Conservation (phyloP, 495 filamentous ascomycete species). For the Neurospora tetrasperma region DNA sequence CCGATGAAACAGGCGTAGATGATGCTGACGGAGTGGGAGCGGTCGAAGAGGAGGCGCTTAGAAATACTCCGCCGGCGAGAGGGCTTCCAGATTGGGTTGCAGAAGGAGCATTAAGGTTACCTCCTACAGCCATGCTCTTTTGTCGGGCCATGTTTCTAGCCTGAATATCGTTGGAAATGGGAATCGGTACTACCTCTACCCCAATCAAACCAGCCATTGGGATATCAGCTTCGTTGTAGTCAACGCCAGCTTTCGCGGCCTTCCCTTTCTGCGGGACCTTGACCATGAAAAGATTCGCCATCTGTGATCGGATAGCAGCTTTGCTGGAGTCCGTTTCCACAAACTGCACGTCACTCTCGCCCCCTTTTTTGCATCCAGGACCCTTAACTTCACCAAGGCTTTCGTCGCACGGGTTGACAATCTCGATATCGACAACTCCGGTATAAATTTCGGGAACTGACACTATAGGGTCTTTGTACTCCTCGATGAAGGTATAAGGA, state of each 20-base stretch:
- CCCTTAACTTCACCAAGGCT: conserved; percentile 23
- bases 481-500: conserved; percentile 14
- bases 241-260: conserved; percentile 7
- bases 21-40: background rate
- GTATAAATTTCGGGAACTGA: conserved; percentile 58
- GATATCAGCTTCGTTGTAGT: conserved; percentile 10
- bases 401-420: conserved; percentile 29
- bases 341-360: conserved; percentile 17
- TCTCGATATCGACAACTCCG: conserved; percentile 67
- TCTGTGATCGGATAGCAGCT: conserved; percentile 27
- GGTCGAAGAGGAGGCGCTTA: background rate
- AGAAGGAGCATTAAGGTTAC: background rate
- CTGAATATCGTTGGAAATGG: background rate
- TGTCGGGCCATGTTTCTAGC: background rate
- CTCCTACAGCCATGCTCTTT: background rate
- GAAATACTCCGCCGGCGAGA: background rate
- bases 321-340: conserved; percentile 13
- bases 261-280: conserved; percentile 18
- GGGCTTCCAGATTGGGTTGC: background rate
- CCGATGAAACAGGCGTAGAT: background rate
- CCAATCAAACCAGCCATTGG: conserved; percentile 17
- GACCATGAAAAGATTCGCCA: conserved; percentile 28
- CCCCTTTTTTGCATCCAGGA: conserved; percentile 14
- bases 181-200: background rate
- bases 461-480: conserved; percentile 36